Percentiles rank a stretch among this genome's conserved stretches.
These are phyloP conservation scores for Paecilomyces fulvus DNA, from an alignment of 2,329 filamentous ascomycete species.

Conservation along the genomic window DNA sequence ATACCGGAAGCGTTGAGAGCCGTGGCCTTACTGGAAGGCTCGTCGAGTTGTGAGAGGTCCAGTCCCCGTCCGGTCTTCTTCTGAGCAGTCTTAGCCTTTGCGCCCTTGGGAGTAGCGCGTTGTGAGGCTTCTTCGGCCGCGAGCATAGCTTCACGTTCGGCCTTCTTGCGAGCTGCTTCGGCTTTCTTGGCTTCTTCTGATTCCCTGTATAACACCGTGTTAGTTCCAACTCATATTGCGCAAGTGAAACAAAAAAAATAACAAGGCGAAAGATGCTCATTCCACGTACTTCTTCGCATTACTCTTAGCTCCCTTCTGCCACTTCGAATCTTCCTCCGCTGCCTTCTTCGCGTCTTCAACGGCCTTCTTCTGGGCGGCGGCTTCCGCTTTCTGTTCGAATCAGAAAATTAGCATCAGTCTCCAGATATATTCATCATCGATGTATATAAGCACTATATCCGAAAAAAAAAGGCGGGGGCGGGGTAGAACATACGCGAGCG, in stretches of 20 bases:
- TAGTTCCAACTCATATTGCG: neutral
- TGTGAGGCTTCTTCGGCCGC: slow-evolving; percentile 71
- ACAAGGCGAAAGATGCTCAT: neutral
- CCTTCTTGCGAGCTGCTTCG: slow-evolving; percentile 78
- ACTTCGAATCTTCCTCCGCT: slow-evolving; percentile 63
- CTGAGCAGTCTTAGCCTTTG: slow-evolving; percentile 42
- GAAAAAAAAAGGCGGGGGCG: slow-evolving; percentile 14
- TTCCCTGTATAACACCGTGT: slow-evolving; percentile 50
- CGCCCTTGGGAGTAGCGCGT: slow-evolving; percentile 51
- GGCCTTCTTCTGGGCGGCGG: slow-evolving; percentile 70
- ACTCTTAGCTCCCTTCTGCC: slow-evolving; percentile 78
- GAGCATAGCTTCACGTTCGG: slow-evolving; percentile 75
- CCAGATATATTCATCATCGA: neutral
- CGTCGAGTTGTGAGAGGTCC: slow-evolving; percentile 68
- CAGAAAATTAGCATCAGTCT: slow-evolving; percentile 7
- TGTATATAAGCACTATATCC: slow-evolving; percentile 5
- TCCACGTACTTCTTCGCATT: slow-evolving; percentile 72
- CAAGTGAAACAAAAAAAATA: neutral
- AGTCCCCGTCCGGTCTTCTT: slow-evolving; percentile 56
- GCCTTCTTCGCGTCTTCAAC: slow-evolving; percentile 58
- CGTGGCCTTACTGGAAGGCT: slow-evolving; percentile 42
- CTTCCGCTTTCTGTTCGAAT: slow-evolving; percentile 69
- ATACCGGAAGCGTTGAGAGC: slow-evolving; percentile 78
- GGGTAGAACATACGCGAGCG: slow-evolving; percentile 43
- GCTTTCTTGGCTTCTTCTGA: slow-evolving; percentile 76